Percentiles rank a stretch among this genome's conserved stretches.
Conservation (phyloP, 1,284 basidiomycete genomes). For the Xerocomus minutiporus region DNA sequence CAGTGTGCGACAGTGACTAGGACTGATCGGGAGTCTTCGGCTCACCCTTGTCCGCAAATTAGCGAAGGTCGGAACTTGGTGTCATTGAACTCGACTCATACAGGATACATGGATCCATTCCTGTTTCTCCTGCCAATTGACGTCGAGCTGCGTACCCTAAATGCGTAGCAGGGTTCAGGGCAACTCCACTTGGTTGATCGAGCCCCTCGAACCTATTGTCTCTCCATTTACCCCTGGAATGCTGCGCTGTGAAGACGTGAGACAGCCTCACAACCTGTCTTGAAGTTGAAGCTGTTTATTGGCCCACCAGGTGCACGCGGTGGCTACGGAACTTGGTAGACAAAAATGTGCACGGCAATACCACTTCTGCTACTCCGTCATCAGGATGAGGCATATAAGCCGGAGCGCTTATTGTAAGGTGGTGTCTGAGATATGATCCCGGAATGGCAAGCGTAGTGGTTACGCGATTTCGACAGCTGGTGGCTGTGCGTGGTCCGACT, state of each 20-base stretch:
- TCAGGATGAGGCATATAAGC: background rate
- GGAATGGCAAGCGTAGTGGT: constrained; percentile 26
- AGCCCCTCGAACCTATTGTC: background rate
- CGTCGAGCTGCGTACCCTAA: background rate
- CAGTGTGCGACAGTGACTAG: background rate
- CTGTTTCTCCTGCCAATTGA: background rate
- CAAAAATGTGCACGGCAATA: background rate
- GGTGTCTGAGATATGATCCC: constrained; percentile 3
- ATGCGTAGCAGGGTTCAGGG: background rate
- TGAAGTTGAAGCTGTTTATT: too few relatives aligned
- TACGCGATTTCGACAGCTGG: background rate
- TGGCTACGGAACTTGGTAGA: background rate
- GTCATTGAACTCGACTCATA: too few relatives aligned
- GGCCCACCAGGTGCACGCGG: background rate
- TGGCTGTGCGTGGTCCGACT: constrained; percentile 17
- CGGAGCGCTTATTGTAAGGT: background rate
- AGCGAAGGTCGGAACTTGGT: too few relatives aligned
- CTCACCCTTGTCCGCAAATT: background rate
- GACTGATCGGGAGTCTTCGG: background rate
- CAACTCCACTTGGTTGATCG: background rate
- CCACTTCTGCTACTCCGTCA: background rate
- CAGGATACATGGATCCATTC: background rate
- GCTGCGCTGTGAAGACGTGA: background rate
- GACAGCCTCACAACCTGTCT: background rate
- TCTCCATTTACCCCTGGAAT: background rate